These are phyloP conservation scores for Dalbergia oliveri DNA, from an alignment of 306 rosid species.

Conservation along the genomic window DNA sequence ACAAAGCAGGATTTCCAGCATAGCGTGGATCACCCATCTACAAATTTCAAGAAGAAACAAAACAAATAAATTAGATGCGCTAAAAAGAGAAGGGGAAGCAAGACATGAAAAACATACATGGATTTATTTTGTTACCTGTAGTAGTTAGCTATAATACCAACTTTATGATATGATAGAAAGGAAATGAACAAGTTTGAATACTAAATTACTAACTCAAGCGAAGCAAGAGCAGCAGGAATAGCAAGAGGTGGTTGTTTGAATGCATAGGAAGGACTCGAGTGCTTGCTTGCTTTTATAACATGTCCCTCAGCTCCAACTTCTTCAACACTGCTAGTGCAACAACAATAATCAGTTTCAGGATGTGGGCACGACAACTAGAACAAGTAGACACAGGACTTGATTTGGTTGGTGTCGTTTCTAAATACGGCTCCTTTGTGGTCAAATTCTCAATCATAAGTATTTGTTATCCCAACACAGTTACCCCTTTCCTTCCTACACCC, in stretches of 20 bases:
- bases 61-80: too few species aligned
- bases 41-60: neutral
- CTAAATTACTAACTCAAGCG: too few species aligned
- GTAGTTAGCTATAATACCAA: neutral
- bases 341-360: neutral
- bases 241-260: neutral
- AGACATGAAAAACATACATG: neutral
- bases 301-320: neutral
- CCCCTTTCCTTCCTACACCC: too few species aligned
- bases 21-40: conserved; percentile 8
- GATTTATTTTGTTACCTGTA: neutral
- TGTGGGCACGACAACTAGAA: too few species aligned
- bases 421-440: neutral
- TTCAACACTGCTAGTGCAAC: too few species aligned
- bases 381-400: neutral
- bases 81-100: neutral
- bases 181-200: too few species aligned
- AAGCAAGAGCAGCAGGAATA: too few species aligned
- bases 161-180: too few species aligned
- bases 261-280: neutral
- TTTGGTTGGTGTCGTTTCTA: neutral
- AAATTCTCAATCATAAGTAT: neutral
- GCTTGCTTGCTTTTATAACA: neutral
- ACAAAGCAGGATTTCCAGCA: conserved; percentile 14
- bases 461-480: too few species aligned